These are phyloP conservation scores for Penicillium expansum DNA, from an alignment of 2,329 filamentous ascomycete species.

Conservation along the genomic window DNA sequence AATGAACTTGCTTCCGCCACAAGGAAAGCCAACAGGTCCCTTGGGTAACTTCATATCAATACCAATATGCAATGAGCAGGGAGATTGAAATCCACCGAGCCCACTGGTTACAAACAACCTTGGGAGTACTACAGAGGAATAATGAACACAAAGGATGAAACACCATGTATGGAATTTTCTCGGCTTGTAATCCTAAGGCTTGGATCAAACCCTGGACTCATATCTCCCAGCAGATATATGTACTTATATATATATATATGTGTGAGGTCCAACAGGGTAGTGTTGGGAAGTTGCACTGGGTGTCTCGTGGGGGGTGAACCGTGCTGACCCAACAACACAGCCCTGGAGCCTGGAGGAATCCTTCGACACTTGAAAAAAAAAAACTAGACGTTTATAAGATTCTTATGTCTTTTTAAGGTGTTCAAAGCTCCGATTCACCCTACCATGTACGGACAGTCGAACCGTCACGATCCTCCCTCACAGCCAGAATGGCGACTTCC, in stretches of 20 bases:
- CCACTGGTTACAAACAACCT: not conserved
- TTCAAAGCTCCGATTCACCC: not conserved
- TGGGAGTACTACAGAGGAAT: not conserved
- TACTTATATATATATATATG: not conserved
- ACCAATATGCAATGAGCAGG: not conserved
- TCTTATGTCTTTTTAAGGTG: not conserved
- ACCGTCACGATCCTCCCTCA: slow-evolving; percentile 28
- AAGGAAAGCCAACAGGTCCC: not conserved
- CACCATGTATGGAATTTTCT: not conserved
- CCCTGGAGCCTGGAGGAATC: not conserved
- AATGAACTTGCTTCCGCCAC: not conserved
- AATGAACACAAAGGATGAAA: not conserved
- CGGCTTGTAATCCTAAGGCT: not conserved
- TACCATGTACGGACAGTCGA: slow-evolving; percentile 37
- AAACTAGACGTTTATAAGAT: not conserved
- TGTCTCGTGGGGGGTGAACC: slow-evolving; percentile 2
- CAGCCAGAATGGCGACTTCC: slow-evolving; percentile 42
- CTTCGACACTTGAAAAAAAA: not conserved
- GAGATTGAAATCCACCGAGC: not conserved
- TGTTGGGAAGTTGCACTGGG: not conserved
- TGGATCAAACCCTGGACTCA: not conserved
- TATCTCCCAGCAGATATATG: not conserved
- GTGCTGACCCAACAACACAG: slow-evolving; percentile 7
- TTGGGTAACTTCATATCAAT: not conserved
- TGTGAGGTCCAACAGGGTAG: not conserved